Conservation (phyloP, 495 filamentous ascomycete genomes). For the Pyrenula massariospora region DNA sequence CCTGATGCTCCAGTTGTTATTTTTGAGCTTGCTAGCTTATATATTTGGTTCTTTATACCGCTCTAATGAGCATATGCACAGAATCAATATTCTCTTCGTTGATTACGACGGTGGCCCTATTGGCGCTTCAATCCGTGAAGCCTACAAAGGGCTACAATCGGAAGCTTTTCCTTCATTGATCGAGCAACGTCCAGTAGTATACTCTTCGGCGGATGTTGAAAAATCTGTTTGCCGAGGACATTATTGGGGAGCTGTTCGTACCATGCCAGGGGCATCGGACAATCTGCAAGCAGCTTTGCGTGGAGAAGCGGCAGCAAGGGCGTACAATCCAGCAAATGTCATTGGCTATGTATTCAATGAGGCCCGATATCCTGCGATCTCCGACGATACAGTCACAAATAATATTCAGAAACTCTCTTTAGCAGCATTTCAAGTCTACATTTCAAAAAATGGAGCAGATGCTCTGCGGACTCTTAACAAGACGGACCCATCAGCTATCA, state of each 20-base stretch:
- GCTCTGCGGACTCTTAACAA: constrained; percentile 15
- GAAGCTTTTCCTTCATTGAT: constrained; percentile 26
- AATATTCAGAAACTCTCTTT: constrained; percentile 19
- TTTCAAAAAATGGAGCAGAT: constrained; percentile 15
- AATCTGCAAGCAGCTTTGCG: constrained; percentile 22
- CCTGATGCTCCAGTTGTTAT: constrained; percentile 17
- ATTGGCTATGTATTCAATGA: constrained; percentile 39
- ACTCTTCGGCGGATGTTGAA: constrained; percentile 11
- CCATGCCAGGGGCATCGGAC: constrained; percentile 21
- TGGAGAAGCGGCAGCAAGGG: constrained; percentile 15
- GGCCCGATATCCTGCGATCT: constrained; percentile 31
- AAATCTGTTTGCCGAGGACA: constrained; percentile 27
- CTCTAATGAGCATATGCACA: constrained; percentile 22
- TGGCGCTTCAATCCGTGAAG: constrained; percentile 24
- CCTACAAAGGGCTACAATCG: constrained; percentile 26
- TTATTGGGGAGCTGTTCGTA: constrained; percentile 37
- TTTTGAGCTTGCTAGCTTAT: constrained; percentile 32
- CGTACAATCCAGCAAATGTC: constrained; percentile 25
- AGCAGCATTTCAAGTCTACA: constrained; percentile 24
- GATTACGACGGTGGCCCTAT: constrained; percentile 40
- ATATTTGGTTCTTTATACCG: constrained; percentile 34
- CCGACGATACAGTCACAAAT: constrained; percentile 19
- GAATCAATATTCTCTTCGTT: constrained; percentile 32
- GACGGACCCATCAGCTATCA: constrained; percentile 19
- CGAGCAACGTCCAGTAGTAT: constrained; percentile 15